phyloP scores from a whole-genome alignment of 805 yeast species.

The Pichia gijzeniarum region DNA sequence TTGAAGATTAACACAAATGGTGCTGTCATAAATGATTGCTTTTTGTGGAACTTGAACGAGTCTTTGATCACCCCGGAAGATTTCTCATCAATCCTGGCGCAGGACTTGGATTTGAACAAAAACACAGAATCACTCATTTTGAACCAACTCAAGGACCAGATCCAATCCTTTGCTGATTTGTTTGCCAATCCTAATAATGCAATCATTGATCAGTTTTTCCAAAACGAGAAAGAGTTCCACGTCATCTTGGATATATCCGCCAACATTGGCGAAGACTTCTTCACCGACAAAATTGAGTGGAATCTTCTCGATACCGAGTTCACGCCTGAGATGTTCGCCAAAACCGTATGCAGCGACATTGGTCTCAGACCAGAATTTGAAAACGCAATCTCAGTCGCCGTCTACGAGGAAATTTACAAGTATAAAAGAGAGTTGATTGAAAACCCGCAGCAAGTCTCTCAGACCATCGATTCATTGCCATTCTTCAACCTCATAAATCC shows the following conservation, averaged over 20 bases:
- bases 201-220: slow-evolving; percentile 40
- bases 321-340: slow-evolving; percentile 82
- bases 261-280: slow-evolving; percentile 73
- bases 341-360: slow-evolving; percentile 72
- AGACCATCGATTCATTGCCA: slow-evolving; percentile 31
- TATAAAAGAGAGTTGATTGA: slow-evolving; percentile 80
- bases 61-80: slow-evolving; percentile 63
- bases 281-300: slow-evolving; percentile 95
- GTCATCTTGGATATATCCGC: slow-evolving; percentile 78
- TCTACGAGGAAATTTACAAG: slow-evolving; percentile 72
- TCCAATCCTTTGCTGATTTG: slow-evolving; percentile 64
- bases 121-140: slow-evolving; percentile 58
- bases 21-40: slow-evolving; percentile 51
- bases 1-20: slow-evolving; percentile 54
- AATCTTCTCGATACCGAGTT: slow-evolving; percentile 51
- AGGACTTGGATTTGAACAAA: slow-evolving; percentile 75
- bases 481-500: slow-evolving; percentile 30
- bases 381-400: slow-evolving; percentile 82
- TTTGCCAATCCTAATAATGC: slow-evolving; percentile 43
- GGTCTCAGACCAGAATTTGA: slow-evolving; percentile 81
- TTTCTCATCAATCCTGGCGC: slow-evolving; percentile 67
- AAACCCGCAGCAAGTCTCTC: slow-evolving; percentile 30
- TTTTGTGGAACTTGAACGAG: slow-evolving; percentile 71
- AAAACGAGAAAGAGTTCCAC: slow-evolving; percentile 46
- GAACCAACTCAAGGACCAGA: slow-evolving; percentile 68